Evolutionary conservation across 1,139 yeast species (phyloP), one percentile per base, ranked within the genome.

Genomic region (Schwanniomyces etchellsii): DNA sequence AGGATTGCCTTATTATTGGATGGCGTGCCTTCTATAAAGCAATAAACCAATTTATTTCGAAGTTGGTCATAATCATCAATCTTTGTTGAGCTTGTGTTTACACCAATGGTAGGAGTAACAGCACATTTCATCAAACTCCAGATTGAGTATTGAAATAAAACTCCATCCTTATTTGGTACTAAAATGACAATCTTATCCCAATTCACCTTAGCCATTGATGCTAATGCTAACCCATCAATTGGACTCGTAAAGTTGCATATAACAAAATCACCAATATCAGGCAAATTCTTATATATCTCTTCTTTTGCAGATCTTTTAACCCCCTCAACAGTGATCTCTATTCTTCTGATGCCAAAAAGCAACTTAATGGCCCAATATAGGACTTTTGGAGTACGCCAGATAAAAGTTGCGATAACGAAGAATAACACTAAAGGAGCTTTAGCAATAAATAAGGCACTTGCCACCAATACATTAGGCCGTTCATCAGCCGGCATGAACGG

Each of bases 21-120:
- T 0, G 85, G 64, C 0, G 88, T 78, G 1, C 88, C 88, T 47
- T 82, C 93, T 14, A 75, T 59, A 30, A 81, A 69, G 28, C 78
- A 45, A 36, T 64, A 73, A 3, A 70, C 61, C n/a, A 64, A 53
- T 28, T 63, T 62, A 10, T 51, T 48, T 18, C 50, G 48, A 12
- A 59, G 46, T 13, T 45, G 44, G 3, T 47, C 30, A 5, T 50
- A 35, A 24, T 50, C 49, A 3, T 34, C 40, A 18, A 40, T 50
- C 44, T 38, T 38, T 31, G 35, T 11, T 37, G 37, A 3, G 29
- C 27, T 23, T 35, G 42, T 30, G 14, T 39, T 42, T 15, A 23
- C 28, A 2, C 52, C 56, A 20, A 34, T 36, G 5, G 30, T 39
- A 16, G 32, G 24, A 5, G 48, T 41, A 25, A 66, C 58, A 30